Evolutionary conservation across 371 early-diverging fungal genomes (phyloP).

Genomic region (Blyttiomyces sp.): DNA sequence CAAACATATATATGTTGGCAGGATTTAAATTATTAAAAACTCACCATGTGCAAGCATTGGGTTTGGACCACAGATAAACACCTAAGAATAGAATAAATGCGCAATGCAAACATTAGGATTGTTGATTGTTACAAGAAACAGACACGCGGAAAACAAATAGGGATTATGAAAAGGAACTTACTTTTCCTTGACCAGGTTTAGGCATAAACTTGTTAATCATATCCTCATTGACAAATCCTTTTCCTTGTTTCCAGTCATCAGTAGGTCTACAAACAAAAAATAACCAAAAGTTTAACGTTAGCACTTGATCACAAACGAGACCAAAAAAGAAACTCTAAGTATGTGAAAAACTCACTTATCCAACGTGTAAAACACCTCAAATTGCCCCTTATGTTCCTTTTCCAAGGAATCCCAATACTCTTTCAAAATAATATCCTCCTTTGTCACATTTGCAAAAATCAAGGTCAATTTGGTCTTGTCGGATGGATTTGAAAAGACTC

Average conservation of each 20-base stretch:
- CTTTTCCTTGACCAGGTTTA: conserved; percentile 75
- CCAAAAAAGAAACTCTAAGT: no score
- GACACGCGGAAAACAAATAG: neutral
- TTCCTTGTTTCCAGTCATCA: conserved; percentile 23
- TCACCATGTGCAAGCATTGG: conserved; percentile 63
- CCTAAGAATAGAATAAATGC: neutral
- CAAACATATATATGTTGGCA: conserved; percentile 4
- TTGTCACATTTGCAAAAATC: conserved; percentile 89
- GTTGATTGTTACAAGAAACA: neutral
- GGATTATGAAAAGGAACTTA: no score
- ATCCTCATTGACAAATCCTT: conserved; percentile 81
- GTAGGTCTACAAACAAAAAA: neutral
- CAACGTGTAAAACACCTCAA: conserved; percentile 81
- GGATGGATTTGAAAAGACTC: conserved; percentile 76
- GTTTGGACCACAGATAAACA: conserved; percentile 90
- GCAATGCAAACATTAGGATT: no score
- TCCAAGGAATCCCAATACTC: conserved; percentile 80
- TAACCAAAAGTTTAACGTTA: neutral
- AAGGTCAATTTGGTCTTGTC: conserved; percentile 84
- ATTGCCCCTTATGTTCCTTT: conserved; percentile 67
- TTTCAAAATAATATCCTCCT: conserved; percentile 86
- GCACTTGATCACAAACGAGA: neutral
- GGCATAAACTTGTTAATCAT: conserved; percentile 77
- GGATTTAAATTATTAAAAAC: neutral
- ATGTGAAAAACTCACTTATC: conserved; percentile 53